Percentiles rank a stretch among this genome's conserved stretches.
Conservation (phyloP, 2,329 filamentous ascomycete species). For the Alternaria infectoria region DNA sequence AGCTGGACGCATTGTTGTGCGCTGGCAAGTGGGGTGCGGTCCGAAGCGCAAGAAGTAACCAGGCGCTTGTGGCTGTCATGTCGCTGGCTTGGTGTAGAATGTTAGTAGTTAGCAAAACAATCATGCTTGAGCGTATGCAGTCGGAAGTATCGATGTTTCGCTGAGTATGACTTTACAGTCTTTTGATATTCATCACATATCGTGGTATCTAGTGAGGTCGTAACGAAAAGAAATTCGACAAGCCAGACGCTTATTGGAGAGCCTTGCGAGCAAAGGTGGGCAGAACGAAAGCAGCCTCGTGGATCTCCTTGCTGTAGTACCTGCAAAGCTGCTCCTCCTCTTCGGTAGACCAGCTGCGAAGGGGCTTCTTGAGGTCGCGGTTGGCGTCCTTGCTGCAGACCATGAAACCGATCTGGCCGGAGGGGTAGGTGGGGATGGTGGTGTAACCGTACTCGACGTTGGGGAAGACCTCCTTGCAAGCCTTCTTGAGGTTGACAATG, state of each 20-base stretch:
- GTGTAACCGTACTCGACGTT: slow-evolving; percentile 98
- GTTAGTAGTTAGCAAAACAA: neutral
- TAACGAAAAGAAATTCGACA: slow-evolving; percentile 19
- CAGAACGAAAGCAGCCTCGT: slow-evolving; percentile 91
- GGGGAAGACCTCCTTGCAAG: slow-evolving; percentile 96
- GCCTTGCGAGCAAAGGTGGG: slow-evolving; percentile 90
- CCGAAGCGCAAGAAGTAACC: slow-evolving; percentile 6
- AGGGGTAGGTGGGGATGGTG: slow-evolving; percentile 98
- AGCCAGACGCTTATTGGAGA: slow-evolving; percentile 50
- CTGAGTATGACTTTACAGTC: slow-evolving; percentile 19
- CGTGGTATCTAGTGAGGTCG: slow-evolving; percentile 42
- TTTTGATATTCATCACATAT: slow-evolving; percentile 33
- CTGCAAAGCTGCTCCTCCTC: slow-evolving; percentile 92
- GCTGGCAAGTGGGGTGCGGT: neutral
- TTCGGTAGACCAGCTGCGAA: slow-evolving; percentile 80
- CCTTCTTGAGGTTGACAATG: slow-evolving; percentile 94
- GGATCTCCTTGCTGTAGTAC: slow-evolving; percentile 98
- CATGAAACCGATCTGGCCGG: slow-evolving; percentile 99
- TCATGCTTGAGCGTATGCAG: neutral
- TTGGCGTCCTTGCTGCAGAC: slow-evolving; percentile 94
- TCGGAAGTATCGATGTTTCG: neutral
- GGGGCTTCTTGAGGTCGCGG: slow-evolving; percentile 81
- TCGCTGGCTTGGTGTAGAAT: neutral
- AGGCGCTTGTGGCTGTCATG: neutral
- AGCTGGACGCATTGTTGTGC: neutral